Conservation (phyloP, 78 protist genomes). For the Salpingoeca rosetta region DNA sequence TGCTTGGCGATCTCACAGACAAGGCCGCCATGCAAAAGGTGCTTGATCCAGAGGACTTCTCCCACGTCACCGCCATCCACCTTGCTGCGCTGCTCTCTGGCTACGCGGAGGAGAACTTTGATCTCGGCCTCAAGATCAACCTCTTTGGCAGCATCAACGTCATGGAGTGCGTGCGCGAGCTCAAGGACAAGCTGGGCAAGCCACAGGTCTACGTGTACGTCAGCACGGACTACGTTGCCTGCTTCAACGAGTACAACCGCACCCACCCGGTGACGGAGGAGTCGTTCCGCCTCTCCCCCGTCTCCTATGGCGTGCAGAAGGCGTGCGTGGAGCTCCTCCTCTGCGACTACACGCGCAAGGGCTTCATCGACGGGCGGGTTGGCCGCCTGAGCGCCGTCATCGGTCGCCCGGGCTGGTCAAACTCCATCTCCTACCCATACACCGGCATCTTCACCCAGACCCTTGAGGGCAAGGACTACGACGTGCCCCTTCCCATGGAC, state of each 20-base stretch:
- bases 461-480: neutral
- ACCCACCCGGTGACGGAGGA: neutral
- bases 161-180: neutral
- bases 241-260: neutral
- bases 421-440: neutral
- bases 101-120: neutral
- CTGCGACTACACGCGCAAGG: neutral
- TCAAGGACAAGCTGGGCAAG: neutral
- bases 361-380: neutral
- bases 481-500: neutral
- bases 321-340: neutral
- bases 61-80: neutral
- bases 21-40: neutral
- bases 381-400: neutral
- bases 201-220: neutral
- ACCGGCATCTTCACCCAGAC: neutral
- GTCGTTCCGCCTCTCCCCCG: neutral
- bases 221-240: neutral
- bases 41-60: neutral
- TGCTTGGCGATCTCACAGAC: neutral
- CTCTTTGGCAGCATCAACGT: neutral
- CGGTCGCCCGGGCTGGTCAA: neutral
- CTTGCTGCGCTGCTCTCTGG: neutral
- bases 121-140: neutral
- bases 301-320: neutral